These are phyloP conservation scores for Quercus variabilis DNA, from an alignment of 306 rosid species.

Conservation along the genomic window DNA sequence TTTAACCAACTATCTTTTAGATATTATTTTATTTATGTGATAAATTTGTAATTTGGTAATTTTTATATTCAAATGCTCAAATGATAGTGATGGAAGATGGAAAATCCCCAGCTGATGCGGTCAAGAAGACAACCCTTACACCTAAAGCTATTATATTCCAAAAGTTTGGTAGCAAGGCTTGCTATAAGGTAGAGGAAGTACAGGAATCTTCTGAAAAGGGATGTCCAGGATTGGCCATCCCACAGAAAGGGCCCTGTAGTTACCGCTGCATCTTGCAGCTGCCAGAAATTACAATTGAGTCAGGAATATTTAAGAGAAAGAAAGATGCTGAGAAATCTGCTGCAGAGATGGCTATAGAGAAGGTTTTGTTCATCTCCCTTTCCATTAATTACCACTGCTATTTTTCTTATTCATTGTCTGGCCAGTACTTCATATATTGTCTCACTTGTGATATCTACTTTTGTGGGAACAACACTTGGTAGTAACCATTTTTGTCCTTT, in stretches of 20 bases:
- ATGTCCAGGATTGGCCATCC: slow-evolving; percentile 70
- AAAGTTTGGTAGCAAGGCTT: slow-evolving; percentile 56
- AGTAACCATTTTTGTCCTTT: background rate
- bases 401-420: background rate
- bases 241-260: slow-evolving; percentile 55
- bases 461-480: background rate
- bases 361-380: slow-evolving; percentile 45
- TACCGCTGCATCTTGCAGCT: slow-evolving; percentile 82
- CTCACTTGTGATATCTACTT: background rate
- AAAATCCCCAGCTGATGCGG: slow-evolving; percentile 20
- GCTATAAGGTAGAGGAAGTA: slow-evolving; percentile 68
- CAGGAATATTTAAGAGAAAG: slow-evolving; percentile 74
- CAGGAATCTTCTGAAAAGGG: slow-evolving; percentile 50
- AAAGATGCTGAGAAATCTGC: slow-evolving; percentile 97
- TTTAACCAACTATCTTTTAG: background rate
- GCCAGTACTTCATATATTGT: background rate
- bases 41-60: background rate
- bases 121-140: slow-evolving; percentile 36
- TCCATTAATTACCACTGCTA: background rate
- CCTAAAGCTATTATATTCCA: slow-evolving; percentile 78
- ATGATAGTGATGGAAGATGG: slow-evolving; percentile 48
- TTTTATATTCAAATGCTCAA: slow-evolving; percentile 20
- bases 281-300: slow-evolving; percentile 63
- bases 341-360: slow-evolving; percentile 74
- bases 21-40: background rate